Conservation (phyloP, 305 asterid genomes). For the Fraxinus ornus region DNA sequence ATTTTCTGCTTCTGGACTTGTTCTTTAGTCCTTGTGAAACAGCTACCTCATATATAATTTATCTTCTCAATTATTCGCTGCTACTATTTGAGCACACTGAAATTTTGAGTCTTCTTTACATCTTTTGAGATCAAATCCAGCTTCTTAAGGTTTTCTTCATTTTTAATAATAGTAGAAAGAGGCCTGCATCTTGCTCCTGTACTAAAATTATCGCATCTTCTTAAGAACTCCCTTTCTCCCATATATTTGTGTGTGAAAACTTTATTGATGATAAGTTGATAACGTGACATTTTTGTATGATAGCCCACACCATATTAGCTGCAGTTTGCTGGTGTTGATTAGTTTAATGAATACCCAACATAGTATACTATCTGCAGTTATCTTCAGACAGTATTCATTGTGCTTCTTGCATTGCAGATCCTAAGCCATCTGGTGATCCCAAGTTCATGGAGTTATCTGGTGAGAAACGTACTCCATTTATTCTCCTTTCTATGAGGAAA, state of each 20-base stretch:
- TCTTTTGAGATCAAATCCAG: not conserved
- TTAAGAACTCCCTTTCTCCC: slow-evolving; percentile 5
- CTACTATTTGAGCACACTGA: not conserved
- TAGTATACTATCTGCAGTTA: not conserved
- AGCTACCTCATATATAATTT: slow-evolving; percentile 1
- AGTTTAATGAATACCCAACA: not conserved
- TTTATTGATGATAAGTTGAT: slow-evolving; percentile 1
- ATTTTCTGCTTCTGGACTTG: not conserved
- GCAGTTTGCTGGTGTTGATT: not conserved
- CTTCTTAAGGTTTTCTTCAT: not conserved
- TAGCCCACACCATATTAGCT: not conserved
- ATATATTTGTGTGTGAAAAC: not conserved
- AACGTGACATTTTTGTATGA: slow-evolving; percentile 9
- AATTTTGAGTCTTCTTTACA: not conserved
- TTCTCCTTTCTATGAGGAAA: slow-evolving; percentile 15
- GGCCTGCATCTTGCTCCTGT: slow-evolving; percentile 7
- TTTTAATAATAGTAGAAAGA: not conserved
- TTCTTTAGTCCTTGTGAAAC: not conserved
- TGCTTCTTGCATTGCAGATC: slow-evolving; percentile 57
- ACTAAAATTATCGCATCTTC: not conserved
- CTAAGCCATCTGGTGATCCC: slow-evolving; percentile 75
- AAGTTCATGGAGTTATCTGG: slow-evolving; percentile 79
- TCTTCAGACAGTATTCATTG: not conserved
- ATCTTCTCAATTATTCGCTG: not conserved
- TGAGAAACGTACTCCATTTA: slow-evolving; percentile 40